Base-by-base conservation (phyloP, 2,329 filamentous ascomycete genomes). In the Akanthomyces muscarius region DNA sequence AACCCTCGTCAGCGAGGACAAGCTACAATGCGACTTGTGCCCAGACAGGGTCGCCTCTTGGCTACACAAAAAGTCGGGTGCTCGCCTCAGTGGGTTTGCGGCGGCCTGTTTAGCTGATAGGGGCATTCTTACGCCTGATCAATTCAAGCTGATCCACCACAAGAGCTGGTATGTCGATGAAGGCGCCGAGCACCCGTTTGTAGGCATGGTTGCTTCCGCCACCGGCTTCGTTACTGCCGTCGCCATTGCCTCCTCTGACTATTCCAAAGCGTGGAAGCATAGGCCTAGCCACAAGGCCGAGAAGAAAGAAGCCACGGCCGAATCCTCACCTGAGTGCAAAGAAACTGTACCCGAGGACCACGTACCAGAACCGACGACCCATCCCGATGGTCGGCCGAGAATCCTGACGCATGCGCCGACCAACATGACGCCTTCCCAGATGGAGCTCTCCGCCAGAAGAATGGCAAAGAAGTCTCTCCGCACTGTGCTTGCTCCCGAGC, bases 171-270 rank as follows among this genome's bases (percentile, higher is more conserved):
- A 88, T 63, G 84, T 86, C 0, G 85, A 88, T 62, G 81, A 86
- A 55, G 86, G 87, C 2, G 87, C 87, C 0, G 82, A 80, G 66
- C 86, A 89, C 65, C 88, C 88, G 0, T 77, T 89, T 5, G 83
- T 84, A 38, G 87, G 87, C 36, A 86, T 83, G 16, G 84, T 88
- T 11, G 85, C 84, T 41, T 88, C 90, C 0, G 75, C 90, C 4
- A 77, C 90, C 44, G 85, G 86, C 1, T 89, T 88, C 1, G 80
- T 89, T 58, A 83, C 85, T 1, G 85, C 85, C 50, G 80, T 92
- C 56, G 82, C 86, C 70, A 85, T 87, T 74, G 87, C 66, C 23
- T 68, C 69, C 16, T 67, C 68, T 0, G 66, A 71, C 36, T 71
- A 68, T 38, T 64, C 64, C 1, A 38, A 60, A 7, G 65, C 66